Conservation (phyloP, 2,329 filamentous ascomycete species). For the Colletotrichum sidae region DNA sequence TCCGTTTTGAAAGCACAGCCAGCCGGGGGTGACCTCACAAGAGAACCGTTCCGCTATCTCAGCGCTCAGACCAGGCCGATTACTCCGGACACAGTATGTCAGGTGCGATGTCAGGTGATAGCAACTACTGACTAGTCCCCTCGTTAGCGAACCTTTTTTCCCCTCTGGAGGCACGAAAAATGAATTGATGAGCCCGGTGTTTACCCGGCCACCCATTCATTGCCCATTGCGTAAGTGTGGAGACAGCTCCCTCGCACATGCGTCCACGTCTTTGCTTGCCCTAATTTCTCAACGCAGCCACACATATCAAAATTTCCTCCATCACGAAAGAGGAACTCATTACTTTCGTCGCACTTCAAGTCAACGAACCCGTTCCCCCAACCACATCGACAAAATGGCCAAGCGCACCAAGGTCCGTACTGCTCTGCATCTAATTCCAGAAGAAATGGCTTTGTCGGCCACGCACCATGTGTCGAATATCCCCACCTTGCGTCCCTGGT, state of each 20-base stretch:
- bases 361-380: slow-evolving; percentile 40
- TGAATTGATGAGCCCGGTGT: slow-evolving; percentile 1
- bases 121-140: too few relatives aligned
- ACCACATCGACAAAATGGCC: slow-evolving; percentile 78
- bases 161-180: background rate
- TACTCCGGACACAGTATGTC: background rate
- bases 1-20: slow-evolving; percentile 21
- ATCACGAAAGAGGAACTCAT: slow-evolving; percentile 43
- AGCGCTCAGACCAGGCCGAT: background rate
- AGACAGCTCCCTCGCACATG: slow-evolving; percentile 19
- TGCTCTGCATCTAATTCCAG: slow-evolving; percentile 17
- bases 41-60: background rate
- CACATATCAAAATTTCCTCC: slow-evolving; percentile 43
- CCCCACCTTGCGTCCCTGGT: slow-evolving; percentile 17
- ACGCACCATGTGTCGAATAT: slow-evolving; percentile 13
- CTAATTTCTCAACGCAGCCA: slow-evolving; percentile 19
- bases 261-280: slow-evolving; percentile 37
- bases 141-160: background rate
- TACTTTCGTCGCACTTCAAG: slow-evolving; percentile 37
- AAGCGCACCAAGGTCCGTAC: slow-evolving; percentile 78
- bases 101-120: background rate
- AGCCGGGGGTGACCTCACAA: slow-evolving; percentile 14
- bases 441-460: slow-evolving; percentile 29
- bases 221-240: too few relatives aligned
- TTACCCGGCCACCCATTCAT: background rate